Evolutionary conservation across 2,329 filamentous ascomycete species (phyloP).

Genomic region (Fusarium praegraminearum): DNA sequence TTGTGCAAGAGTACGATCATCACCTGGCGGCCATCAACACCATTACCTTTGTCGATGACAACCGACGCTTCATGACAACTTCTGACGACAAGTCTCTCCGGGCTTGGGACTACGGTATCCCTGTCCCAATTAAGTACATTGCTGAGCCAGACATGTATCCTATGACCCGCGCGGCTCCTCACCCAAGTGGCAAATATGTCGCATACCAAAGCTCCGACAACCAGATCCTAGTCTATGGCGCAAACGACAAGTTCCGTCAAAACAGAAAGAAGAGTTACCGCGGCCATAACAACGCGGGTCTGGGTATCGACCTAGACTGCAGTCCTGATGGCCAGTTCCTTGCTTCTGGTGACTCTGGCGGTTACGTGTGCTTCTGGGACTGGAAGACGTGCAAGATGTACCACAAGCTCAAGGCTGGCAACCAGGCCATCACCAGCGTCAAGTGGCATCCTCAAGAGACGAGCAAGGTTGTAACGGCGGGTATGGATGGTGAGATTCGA

Average conservation of each 20-base stretch:
- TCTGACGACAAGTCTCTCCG: constrained; percentile 96
- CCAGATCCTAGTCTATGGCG: constrained; percentile 94
- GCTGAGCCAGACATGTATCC: constrained; percentile 98
- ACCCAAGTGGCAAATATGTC: constrained; percentile 93
- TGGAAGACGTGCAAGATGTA: constrained; percentile 99
- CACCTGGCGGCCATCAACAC: constrained; percentile 98
- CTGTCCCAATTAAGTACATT: constrained; percentile 98
- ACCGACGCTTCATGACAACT: constrained; percentile 96
- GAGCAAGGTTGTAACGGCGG: constrained; percentile 91
- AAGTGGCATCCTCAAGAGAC: constrained; percentile 99
- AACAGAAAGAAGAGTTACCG: constrained; percentile 97
- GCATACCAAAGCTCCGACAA: constrained; percentile 95
- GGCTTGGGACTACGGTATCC: constrained; percentile 98
- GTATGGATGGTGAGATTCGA: constrained; percentile 87
- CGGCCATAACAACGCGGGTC: constrained; percentile 95
- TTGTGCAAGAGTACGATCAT: constrained; percentile 98
- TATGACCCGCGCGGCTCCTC: constrained; percentile 85
- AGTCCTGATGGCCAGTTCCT: constrained; percentile 94
- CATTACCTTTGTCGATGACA: constrained; percentile 94
- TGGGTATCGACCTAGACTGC: constrained; percentile 89
- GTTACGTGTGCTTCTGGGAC: constrained; percentile 96
- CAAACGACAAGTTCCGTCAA: constrained; percentile 94
- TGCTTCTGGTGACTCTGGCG: constrained; percentile 85
- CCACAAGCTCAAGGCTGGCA: constrained; percentile 91
- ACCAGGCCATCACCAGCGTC: constrained; percentile 84